phyloP scores from a whole-genome alignment of 192 early-diverging fungal genomes.

The Haplosporangium gracile region DNA sequence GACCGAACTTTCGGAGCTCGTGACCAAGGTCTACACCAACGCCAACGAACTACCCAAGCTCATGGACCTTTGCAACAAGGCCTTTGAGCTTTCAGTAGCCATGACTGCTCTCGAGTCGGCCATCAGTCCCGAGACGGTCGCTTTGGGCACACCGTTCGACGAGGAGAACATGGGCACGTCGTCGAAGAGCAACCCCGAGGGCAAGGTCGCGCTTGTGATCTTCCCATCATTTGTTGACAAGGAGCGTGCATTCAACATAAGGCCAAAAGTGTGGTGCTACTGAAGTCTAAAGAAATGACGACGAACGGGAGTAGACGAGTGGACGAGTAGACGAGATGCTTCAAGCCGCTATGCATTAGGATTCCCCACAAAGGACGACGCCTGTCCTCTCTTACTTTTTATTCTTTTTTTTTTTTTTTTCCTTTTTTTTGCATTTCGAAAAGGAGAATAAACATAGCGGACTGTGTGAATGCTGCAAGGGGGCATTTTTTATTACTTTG shows the following conservation, averaged over 20 bases:
- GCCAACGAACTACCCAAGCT: slow-evolving; percentile 45
- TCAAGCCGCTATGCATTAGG: neutral
- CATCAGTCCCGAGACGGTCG: slow-evolving; percentile 17
- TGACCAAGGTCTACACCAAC: slow-evolving; percentile 44
- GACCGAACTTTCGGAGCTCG: slow-evolving; percentile 17
- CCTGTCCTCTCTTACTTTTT: neutral
- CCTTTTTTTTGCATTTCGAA: neutral
- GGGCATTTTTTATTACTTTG: neutral
- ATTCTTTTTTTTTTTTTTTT: neutral
- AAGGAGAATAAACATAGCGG: slow-evolving; percentile 8
- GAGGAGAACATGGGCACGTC: slow-evolving; percentile 49
- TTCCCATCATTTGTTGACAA: slow-evolving; percentile 47
- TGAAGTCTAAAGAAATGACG: slow-evolving; percentile 4
- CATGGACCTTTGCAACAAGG: slow-evolving; percentile 47
- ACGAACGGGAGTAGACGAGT: neutral
- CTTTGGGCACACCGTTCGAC: slow-evolving; percentile 33
- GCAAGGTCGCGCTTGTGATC: slow-evolving; percentile 50
- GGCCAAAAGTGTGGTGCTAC: slow-evolving; percentile 52
- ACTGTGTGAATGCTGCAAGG: neutral
- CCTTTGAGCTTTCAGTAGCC: slow-evolving; percentile 46
- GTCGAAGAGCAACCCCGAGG: slow-evolving; percentile 44
- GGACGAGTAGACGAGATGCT: neutral
- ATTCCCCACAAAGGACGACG: neutral
- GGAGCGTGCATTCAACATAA: slow-evolving; percentile 30
- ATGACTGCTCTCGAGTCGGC: slow-evolving; percentile 43